Percentiles rank a stretch among this genome's conserved stretches.
Evolutionary conservation across 2,329 filamentous ascomycete species (phyloP).

Genomic region (Ceratocystis ficicola): DNA sequence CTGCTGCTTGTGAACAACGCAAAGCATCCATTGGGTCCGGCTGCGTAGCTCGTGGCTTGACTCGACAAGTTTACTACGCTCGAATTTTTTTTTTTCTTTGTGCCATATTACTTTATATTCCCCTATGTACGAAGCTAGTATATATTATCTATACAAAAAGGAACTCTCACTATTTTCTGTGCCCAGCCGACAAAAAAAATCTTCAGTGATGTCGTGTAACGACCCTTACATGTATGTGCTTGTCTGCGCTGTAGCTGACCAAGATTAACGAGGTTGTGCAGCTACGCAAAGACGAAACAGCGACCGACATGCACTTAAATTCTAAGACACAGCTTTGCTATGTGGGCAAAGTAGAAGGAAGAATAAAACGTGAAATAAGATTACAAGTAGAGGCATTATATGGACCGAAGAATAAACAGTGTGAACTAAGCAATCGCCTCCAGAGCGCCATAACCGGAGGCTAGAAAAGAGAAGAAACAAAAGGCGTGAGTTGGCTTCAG

Average conservation of each 20-base stretch:
- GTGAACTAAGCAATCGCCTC: neutral
- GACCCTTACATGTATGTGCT: no score
- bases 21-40: no score
- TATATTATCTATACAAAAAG: neutral
- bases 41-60: no score
- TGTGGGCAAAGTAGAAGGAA: neutral
- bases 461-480: no score
- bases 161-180: neutral
- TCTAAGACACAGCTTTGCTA: neutral
- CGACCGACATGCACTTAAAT: neutral
- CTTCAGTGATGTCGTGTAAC: no score
- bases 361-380: neutral
- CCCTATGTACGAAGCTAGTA: no score
- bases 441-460: neutral
- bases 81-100: neutral
- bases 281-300: neutral
- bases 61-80: no score
- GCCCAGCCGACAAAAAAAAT: no score
- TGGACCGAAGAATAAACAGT: neutral
- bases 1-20: no score
- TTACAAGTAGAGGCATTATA: neutral
- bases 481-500: neutral
- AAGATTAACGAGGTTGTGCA: no score
- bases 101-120: neutral
- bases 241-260: no score